Base-by-base conservation (phyloP, 495 filamentous ascomycete species). In the Mycothermus thermophilus region DNA sequence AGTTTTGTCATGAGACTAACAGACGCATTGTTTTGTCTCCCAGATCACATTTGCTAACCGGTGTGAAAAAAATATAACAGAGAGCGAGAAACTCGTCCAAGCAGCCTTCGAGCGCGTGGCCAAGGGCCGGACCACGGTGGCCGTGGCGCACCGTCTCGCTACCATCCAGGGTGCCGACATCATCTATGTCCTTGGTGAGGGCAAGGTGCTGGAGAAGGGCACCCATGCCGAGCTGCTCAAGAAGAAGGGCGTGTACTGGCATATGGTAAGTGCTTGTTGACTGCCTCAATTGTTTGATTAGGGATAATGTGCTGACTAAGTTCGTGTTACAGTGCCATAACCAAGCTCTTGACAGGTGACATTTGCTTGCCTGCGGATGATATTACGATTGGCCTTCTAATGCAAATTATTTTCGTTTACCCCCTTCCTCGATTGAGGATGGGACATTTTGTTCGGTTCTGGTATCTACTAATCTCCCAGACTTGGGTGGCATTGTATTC, bases 61-160 rank as follows among this genome's bases (percentile, higher is more conserved):
- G n/a, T n/a, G n/a, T n/a, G n/a, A n/a, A n/a, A n/a, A n/a, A n/a
- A n/a, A 29, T 15, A 14, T 12, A 8, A 37, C 16, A 39, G 71
- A 81, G 55, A 74, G 69, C 12, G 82, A 90, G 60, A 68, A 67
- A 44, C 54, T 79, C 21, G 64, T 90, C 12, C 79, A 86, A 53
- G 64, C 67, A 21, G 79, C 77, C 2, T 66, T 87, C 33, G 74
- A 77, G 41, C 55, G 66, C 27, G 72, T 76, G 6, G 59, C 71
- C 3, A 60, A 61, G 38, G 66, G 64, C 14, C 54, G 78, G 35
- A 90, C 78, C 0, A 79, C 79, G 26, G 64, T 87, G 26, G 79
- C 74, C 0, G 75, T 88, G 32, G 83, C 83, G 7, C 74, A 80
- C 46, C 55, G 69, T 8, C 50, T 75, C 11, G 57, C 58, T 3